Evolutionary conservation across 2,329 filamentous ascomycete genomes (phyloP).

Genomic region (Alternaria viburni): DNA sequence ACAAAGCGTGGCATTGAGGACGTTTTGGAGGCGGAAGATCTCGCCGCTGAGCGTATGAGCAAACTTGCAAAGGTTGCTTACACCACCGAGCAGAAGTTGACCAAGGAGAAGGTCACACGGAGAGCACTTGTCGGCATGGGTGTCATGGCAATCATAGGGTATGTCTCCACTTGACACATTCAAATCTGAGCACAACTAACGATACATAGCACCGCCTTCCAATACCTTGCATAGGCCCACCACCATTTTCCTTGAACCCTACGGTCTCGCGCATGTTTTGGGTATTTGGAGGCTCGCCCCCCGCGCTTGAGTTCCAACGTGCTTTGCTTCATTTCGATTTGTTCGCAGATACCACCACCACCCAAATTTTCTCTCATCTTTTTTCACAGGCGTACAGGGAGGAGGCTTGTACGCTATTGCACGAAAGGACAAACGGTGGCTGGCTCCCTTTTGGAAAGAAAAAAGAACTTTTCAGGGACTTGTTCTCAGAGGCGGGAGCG

Average conservation of each 20-base stretch:
- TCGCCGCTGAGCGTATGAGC: constrained; percentile 56
- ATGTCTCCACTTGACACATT: constrained; percentile 55
- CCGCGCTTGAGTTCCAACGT: constrained; percentile 1
- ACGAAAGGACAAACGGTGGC: constrained; percentile 11
- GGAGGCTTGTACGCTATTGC: constrained; percentile 6
- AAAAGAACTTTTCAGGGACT: background rate
- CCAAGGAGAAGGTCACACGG: constrained; percentile 84
- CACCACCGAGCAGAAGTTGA: constrained; percentile 73
- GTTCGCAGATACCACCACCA: constrained; percentile 22
- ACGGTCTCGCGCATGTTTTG: constrained; percentile 15
- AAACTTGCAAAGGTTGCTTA: constrained; percentile 73
- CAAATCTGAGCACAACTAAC: constrained; percentile 19
- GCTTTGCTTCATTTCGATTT: constrained; percentile 10
- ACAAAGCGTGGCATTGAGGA: constrained; percentile 60
- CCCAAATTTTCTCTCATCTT: constrained; percentile 10
- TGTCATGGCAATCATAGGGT: constrained; percentile 90
- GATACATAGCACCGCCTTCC: constrained; percentile 32
- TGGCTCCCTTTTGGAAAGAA: constrained; percentile 11
- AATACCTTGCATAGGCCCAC: constrained; percentile 32
- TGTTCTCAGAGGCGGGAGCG: constrained; percentile 1
- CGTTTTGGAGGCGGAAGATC: constrained; percentile 62
- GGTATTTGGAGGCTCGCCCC: constrained; percentile 3
- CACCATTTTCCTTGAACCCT: background rate
- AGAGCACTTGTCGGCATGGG: constrained; percentile 85
- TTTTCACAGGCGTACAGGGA: constrained; percentile 16